A percentile compares a stretch with the other conserved stretches of the same genome.
Evolutionary conservation across 192 early-diverging fungal genomes (phyloP).

Genomic region (Gonapodya prolifera): DNA sequence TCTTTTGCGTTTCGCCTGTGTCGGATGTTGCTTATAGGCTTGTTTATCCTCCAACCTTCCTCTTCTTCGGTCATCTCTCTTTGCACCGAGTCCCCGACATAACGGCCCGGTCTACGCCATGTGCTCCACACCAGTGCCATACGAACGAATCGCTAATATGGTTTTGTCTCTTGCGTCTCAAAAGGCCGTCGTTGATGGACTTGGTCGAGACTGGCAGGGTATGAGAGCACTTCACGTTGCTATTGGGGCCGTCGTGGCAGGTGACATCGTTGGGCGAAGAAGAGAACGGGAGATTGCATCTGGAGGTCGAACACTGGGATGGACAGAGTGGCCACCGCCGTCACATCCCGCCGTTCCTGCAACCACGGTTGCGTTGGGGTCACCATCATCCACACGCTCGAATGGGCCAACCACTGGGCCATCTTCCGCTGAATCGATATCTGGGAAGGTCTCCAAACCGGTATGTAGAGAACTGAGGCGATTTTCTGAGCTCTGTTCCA

Average conservation of each 20-base stretch:
- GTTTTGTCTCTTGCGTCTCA: neutral
- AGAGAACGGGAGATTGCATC: neutral
- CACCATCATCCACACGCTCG: neutral
- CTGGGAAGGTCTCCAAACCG: no score
- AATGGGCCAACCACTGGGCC: neutral
- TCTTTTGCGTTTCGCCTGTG: neutral
- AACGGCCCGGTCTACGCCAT: neutral
- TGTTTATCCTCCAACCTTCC: neutral
- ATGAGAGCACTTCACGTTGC: neutral
- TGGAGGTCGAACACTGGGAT: neutral
- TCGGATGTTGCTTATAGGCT: neutral
- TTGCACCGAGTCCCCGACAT: neutral
- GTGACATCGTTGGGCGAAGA: neutral
- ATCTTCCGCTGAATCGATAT: neutral
- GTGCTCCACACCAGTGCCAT: neutral
- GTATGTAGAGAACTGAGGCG: no score
- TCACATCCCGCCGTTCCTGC: neutral
- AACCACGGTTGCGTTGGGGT: neutral
- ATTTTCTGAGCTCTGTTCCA: no score
- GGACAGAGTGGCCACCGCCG: neutral
- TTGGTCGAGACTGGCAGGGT: neutral
- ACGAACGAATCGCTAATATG: neutral
- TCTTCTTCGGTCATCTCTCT: neutral
- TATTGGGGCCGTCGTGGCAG: neutral
- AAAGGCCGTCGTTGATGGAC: neutral